Conservation (phyloP, 768 basidiomycete species). For the Lyophyllum decastes region DNA sequence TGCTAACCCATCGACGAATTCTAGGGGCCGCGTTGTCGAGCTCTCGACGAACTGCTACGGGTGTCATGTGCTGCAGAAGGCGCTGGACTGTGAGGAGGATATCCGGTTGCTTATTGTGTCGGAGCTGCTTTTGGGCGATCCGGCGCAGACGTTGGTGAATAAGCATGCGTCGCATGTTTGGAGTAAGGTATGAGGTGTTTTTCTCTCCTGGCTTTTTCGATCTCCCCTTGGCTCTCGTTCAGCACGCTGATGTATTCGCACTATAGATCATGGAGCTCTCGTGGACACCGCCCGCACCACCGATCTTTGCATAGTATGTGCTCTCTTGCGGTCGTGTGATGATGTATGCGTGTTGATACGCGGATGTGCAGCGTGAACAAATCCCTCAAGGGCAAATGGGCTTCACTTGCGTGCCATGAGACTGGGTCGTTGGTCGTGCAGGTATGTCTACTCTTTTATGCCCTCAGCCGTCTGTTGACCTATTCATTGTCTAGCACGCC, state of each 20-base stretch:
- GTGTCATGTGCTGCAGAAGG: slow-evolving; percentile 88
- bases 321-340: not conserved
- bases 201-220: no score
- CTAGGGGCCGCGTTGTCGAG: slow-evolving; percentile 84
- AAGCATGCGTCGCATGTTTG: slow-evolving; percentile 92
- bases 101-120: slow-evolving; percentile 81
- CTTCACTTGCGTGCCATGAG: slow-evolving; percentile 86
- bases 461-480: not conserved
- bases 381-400: slow-evolving; percentile 87
- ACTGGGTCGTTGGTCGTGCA: slow-evolving; percentile 88
- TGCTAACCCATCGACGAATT: no score
- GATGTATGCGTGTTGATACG: slow-evolving; percentile 5
- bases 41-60: slow-evolving; percentile 89
- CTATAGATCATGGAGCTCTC: slow-evolving; percentile 84
- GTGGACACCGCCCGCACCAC: slow-evolving; percentile 85
- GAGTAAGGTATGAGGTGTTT: slow-evolving; percentile 63
- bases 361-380: slow-evolving; percentile 68
- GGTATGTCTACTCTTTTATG: slow-evolving; percentile 39
- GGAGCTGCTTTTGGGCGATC: slow-evolving; percentile 81
- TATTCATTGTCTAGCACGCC: slow-evolving; percentile 53
- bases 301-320: slow-evolving; percentile 83
- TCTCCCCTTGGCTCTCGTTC: no score
- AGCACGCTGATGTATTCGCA: not conserved
- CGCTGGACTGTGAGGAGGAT: slow-evolving; percentile 89
- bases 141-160: slow-evolving; percentile 83